Evolutionary conservation across 257 asterid genomes (phyloP).

Genomic region (Solanum bulbocastanum): DNA sequence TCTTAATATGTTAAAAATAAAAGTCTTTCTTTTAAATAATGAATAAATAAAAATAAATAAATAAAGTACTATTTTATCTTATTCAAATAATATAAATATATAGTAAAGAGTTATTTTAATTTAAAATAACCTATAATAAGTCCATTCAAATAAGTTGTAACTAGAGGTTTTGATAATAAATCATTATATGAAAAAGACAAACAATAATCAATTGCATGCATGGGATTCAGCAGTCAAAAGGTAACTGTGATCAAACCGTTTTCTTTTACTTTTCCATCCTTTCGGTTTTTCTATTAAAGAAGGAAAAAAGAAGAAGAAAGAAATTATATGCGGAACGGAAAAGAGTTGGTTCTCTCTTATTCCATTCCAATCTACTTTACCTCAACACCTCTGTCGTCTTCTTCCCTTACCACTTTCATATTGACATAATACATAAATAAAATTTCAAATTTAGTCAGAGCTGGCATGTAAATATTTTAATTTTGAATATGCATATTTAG

Average conservation of each 20-base stretch:
- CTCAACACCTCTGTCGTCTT: not conserved
- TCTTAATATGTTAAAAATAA: not conserved
- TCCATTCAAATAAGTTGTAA: not conserved
- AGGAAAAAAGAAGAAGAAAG: not conserved
- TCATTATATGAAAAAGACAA: not conserved
- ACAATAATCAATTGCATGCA: not conserved
- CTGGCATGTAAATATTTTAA: not conserved
- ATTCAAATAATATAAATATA: not conserved
- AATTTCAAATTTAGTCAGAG: too few relatives aligned
- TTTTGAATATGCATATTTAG: not conserved
- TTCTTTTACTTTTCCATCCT: not conserved
- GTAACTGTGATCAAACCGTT: not conserved
- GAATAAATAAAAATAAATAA: not conserved
- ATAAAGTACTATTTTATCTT: not conserved
- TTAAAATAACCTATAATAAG: not conserved
- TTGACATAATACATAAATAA: not conserved
- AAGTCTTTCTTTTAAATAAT: not conserved
- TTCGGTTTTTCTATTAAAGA: not conserved
- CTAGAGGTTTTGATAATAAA: not conserved
- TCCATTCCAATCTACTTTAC: not conserved
- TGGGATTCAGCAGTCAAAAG: slow-evolving; percentile 2
- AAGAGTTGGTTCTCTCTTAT: not conserved
- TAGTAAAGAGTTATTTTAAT: not conserved
- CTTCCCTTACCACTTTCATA: not conserved
- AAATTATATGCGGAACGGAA: not conserved